Conservation (phyloP, 768 basidiomycete genomes). For the Pholiota microspora region DNA sequence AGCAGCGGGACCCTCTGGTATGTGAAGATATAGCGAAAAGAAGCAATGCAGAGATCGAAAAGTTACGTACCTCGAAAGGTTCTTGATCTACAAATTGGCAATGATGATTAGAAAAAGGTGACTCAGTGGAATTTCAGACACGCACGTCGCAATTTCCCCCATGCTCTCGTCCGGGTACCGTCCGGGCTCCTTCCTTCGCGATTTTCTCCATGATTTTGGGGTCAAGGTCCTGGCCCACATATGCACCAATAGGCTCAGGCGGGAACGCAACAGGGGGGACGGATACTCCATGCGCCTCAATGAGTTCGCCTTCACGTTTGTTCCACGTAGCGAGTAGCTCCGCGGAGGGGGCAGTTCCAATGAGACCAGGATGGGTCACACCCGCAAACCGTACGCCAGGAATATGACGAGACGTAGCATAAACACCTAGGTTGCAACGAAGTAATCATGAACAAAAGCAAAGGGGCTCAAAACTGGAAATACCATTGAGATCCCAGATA, state of each 20-base stretch:
- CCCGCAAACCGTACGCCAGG: slow-evolving; percentile 80
- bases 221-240: slow-evolving; percentile 66
- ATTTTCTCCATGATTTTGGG: slow-evolving; percentile 50
- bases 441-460: no score
- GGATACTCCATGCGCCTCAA: slow-evolving; percentile 46
- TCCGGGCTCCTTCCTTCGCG: slow-evolving; percentile 65
- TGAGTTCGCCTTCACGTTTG: slow-evolving; percentile 63
- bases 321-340: slow-evolving; percentile 78
- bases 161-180: slow-evolving; percentile 76
- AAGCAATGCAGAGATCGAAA: neutral
- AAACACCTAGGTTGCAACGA: slow-evolving; percentile 43
- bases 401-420: slow-evolving; percentile 73
- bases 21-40: neutral
- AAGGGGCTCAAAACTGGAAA: no score
- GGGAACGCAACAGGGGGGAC: slow-evolving; percentile 68
- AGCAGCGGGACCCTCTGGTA: slow-evolving; percentile 64
- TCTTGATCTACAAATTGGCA: slow-evolving; percentile 57
- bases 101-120: no score
- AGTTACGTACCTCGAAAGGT: slow-evolving; percentile 51
- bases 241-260: slow-evolving; percentile 56
- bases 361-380: slow-evolving; percentile 72
- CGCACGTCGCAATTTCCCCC: slow-evolving; percentile 74
- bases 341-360: slow-evolving; percentile 73
- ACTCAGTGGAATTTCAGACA: slow-evolving; percentile 8
- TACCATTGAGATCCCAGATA: slow-evolving; percentile 78